phyloP scores from a whole-genome alignment of 164 flowering plant genomes.

The Akebia trifoliata region DNA sequence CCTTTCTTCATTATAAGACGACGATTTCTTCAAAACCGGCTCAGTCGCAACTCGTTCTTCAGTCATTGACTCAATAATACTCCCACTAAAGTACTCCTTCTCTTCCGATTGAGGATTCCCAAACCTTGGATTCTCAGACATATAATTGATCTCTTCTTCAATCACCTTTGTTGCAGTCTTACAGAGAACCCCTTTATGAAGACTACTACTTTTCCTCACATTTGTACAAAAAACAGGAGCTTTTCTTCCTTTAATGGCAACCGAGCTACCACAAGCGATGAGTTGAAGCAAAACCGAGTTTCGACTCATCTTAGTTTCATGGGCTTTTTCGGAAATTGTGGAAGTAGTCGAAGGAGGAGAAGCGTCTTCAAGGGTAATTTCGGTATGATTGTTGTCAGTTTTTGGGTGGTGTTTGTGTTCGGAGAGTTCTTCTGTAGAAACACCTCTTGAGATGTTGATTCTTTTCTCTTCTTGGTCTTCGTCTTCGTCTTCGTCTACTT shows the following conservation, averaged over 20 bases:
- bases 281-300: constrained; percentile 62
- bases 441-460: constrained; percentile 51
- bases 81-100: constrained; percentile 91
- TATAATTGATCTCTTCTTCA: constrained; percentile 38
- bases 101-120: constrained; percentile 66
- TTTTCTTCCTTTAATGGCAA: constrained; percentile 26
- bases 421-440: constrained; percentile 51
- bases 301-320: constrained; percentile 26
- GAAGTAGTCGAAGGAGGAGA: constrained; percentile 49
- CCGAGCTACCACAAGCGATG: constrained; percentile 62
- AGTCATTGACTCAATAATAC: constrained; percentile 60
- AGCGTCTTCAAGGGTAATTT: constrained; percentile 23
- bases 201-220: constrained; percentile 23
- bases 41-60: constrained; percentile 26
- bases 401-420: constrained; percentile 16
- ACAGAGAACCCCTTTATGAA: constrained; percentile 39
- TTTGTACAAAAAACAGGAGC: background rate
- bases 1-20: constrained; percentile 79
- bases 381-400: constrained; percentile 14
- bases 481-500: constrained; percentile 17
- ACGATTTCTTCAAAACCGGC: constrained; percentile 50
- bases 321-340: constrained; percentile 28
- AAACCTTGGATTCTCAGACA: constrained; percentile 87
- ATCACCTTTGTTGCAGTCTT: constrained; percentile 26
- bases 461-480: constrained; percentile 29